These are phyloP conservation scores for Mucor ambiguus DNA, from an alignment of 371 early-diverging fungal species.

Conservation along the genomic window DNA sequence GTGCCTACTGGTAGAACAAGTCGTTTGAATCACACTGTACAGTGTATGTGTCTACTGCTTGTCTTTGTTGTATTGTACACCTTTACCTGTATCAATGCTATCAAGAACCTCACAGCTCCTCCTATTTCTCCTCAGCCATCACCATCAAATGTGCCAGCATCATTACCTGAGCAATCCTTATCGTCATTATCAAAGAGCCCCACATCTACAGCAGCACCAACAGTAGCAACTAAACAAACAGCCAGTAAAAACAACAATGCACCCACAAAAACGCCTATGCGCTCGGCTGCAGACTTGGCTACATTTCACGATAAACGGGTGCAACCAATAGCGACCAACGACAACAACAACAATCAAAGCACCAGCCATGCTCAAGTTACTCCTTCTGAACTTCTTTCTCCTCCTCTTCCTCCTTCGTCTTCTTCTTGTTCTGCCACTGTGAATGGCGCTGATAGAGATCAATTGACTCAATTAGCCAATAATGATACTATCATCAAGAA, in stretches of 20 bases:
- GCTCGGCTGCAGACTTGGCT: neutral
- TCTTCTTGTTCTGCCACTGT: neutral
- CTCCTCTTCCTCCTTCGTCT: neutral
- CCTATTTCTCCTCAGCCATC: neutral
- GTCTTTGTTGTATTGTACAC: conserved; percentile 5
- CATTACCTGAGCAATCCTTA: neutral
- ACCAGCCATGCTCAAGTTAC: neutral
- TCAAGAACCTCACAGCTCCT: neutral
- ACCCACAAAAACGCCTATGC: conserved; percentile 1
- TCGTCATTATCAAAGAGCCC: neutral
- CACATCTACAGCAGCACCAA: neutral
- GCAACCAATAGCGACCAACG: neutral
- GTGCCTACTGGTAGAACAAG: neutral
- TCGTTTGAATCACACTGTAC: neutral
- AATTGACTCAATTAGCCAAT: neutral
- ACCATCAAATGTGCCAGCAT: neutral
- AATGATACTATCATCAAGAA: conserved; percentile 4
- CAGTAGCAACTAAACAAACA: neutral
- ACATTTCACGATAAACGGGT: neutral
- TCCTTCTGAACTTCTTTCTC: no score
- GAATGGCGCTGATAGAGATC: neutral
- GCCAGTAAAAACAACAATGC: neutral
- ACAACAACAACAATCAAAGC: neutral
- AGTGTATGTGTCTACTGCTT: neutral
- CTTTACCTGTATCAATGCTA: neutral